Evolutionary conservation across 345 rosid genomes (phyloP), one percentile per base, ranked within the genome.

Genomic region (Ceriops zippeliana): DNA sequence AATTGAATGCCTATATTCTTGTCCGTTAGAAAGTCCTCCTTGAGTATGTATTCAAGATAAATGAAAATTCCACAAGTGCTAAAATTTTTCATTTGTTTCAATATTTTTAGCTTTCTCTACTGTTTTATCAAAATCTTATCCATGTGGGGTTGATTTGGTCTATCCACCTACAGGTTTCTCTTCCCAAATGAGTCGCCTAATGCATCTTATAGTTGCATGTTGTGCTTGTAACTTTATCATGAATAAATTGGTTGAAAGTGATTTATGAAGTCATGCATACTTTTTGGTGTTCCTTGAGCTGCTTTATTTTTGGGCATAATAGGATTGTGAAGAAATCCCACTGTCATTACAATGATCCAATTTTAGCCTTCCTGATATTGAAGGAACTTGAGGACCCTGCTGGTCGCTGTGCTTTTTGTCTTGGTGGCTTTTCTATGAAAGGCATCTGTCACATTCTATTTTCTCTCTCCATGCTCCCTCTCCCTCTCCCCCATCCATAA

Each of bases 221-320:
- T 73, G 64, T 74, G 66, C 63, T 75, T 77, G 66, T 73, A 71
- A 68, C 53, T 66, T 72, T 56, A 68, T 63, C 52, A 10, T 59
- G 75, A 83, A 81, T 79, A 79, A 85, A 67, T 62, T 66, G 66
- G 56, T 69, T 53, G 64, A 63, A 79, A 72, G 57, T 32, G 69
- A 62, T 70, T 63, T 42, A 7, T 73, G 49, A 38, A 42, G 71
- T 74, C 65, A 37, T 70, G 31, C 24, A 49, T 34, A 58, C 26
- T 31, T 73, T 71, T 71, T 62, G 27, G 28, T 57, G 52, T 56
- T 57, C 28, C 28, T 66, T 73, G 57, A 27, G 26, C 5, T 59
- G 20, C 26, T 6, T 37, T 16, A 21, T 34, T 63, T 52, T 38
- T 37, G 61, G 62, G 46, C 15, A 22, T 22, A 59, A 8, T 19